phyloP scores from a whole-genome alignment of 257 asterid genomes.

The Solanum paucissectum region DNA sequence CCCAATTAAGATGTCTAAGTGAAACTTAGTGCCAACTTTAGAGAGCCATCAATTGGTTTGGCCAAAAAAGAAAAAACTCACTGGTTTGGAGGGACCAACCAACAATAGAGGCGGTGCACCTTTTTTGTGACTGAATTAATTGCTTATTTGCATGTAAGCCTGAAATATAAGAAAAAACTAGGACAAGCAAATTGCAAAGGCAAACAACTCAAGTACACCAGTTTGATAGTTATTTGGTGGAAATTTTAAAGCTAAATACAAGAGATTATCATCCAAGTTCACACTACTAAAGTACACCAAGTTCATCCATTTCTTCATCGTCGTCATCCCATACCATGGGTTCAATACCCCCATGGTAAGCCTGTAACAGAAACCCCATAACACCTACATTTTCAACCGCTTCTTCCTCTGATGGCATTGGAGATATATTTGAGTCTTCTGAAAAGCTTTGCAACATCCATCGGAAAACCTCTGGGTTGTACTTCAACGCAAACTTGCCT shows the following conservation, averaged over 20 bases:
- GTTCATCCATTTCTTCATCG: not conserved
- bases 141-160: not conserved
- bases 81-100: not conserved
- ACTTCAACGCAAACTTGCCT: conserved; percentile 37
- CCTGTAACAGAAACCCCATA: conserved; percentile 31
- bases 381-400: conserved; percentile 8
- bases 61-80: too few species aligned
- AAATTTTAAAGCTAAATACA: not conserved
- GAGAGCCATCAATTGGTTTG: too few species aligned
- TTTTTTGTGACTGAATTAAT: not conserved
- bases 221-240: not conserved
- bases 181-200: not conserved
- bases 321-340: conserved; percentile 1
- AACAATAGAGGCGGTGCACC: not conserved
- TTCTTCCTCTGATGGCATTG: not conserved
- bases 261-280: not conserved
- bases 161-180: not conserved
- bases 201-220: not conserved
- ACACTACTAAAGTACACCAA: not conserved
- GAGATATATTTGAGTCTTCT: conserved; percentile 7
- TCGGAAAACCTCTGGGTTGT: conserved; percentile 23
- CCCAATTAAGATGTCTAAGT: too few species aligned
- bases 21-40: too few species aligned
- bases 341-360: conserved; percentile 14
- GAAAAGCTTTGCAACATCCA: conserved; percentile 23